These are phyloP conservation scores for Metarhizium rileyi DNA, from an alignment of 2,329 filamentous ascomycete genomes.

Conservation along the genomic window DNA sequence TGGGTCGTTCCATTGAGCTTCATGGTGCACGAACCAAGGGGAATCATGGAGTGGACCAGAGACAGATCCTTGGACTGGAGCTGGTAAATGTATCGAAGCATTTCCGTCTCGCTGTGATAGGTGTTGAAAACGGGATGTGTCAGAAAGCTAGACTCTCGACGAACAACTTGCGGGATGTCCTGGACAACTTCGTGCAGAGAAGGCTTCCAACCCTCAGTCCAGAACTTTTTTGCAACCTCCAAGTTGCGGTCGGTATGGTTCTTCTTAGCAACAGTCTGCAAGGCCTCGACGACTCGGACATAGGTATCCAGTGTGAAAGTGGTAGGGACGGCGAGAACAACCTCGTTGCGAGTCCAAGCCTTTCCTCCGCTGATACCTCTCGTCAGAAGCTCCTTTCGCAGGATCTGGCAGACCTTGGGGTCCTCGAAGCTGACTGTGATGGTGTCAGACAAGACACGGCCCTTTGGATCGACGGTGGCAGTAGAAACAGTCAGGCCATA, in stretches of 20 bases:
- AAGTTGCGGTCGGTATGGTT: constrained; percentile 14
- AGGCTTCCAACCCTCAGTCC: constrained; percentile 24
- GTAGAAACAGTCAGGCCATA: constrained; percentile 55
- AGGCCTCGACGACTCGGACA: constrained; percentile 12
- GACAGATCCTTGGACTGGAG: constrained; percentile 91
- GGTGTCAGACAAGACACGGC: constrained; percentile 67
- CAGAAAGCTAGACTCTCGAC: constrained; percentile 65
- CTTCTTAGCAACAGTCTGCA: constrained; percentile 18
- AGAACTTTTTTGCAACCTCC: constrained; percentile 29
- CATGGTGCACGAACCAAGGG: constrained; percentile 95
- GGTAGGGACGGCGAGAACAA: constrained; percentile 18
- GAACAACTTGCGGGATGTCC: constrained; percentile 47
- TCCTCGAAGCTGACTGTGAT: constrained; percentile 50
- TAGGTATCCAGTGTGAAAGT: constrained; percentile 15
- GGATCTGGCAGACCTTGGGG: constrained; percentile 11
- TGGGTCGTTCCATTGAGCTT: constrained; percentile 92
- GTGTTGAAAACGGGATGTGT: constrained; percentile 92
- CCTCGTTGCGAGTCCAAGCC: constrained; percentile 16
- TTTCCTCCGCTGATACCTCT: constrained; percentile 71
- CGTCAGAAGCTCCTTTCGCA: constrained; percentile 33
- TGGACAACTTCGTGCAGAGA: constrained; percentile 26
- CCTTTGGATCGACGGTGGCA: constrained; percentile 44
- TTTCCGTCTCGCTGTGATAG: constrained; percentile 89
- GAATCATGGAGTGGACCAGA: constrained; percentile 94
- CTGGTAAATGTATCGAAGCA: constrained; percentile 87